Conservation (phyloP, 2,329 filamentous ascomycete genomes). For the Fusarium penzigii region DNA sequence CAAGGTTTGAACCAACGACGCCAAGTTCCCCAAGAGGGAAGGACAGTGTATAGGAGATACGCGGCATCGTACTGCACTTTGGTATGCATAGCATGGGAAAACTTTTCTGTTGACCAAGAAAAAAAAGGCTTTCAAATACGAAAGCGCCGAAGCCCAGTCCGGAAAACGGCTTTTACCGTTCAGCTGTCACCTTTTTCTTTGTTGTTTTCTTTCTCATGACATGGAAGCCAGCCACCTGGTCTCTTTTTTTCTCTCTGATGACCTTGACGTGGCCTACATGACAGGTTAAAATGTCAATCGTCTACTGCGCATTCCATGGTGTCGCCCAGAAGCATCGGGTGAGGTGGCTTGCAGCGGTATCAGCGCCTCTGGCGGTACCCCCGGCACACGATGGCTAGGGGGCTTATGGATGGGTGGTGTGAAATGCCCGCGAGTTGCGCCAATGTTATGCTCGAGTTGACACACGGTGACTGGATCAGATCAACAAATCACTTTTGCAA, state of each 20-base stretch:
- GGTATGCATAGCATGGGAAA: too few species aligned
- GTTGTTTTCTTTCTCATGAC: too few species aligned
- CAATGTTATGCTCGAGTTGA: background rate
- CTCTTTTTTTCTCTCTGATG: conserved; percentile 1
- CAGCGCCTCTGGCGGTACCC: conserved; percentile 23
- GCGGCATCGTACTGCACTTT: too few species aligned
- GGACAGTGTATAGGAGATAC: too few species aligned
- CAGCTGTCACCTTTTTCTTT: too few species aligned
- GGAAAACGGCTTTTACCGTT: too few species aligned
- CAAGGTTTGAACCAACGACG: conserved; percentile 6
- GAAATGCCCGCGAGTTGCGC: background rate
- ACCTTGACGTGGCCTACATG: conserved; percentile 19
- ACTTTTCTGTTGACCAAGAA: too few species aligned
- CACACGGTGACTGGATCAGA: background rate
- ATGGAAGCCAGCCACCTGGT: too few species aligned
- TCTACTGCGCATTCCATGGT: conserved; percentile 28
- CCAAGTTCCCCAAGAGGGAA: too few species aligned
- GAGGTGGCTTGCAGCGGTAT: conserved; percentile 26
- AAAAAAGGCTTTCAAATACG: too few species aligned
- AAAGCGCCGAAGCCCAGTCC: too few species aligned
- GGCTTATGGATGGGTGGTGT: conserved; percentile 7
- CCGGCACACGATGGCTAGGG: conserved; percentile 6
- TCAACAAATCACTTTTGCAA: background rate
- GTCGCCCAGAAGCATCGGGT: conserved; percentile 26
- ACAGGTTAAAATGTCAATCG: conserved; percentile 20